Percentiles rank a stretch among this genome's conserved stretches.
These are phyloP conservation scores for Aspergillus leporis DNA, from an alignment of 495 filamentous ascomycete genomes.

Conservation along the genomic window DNA sequence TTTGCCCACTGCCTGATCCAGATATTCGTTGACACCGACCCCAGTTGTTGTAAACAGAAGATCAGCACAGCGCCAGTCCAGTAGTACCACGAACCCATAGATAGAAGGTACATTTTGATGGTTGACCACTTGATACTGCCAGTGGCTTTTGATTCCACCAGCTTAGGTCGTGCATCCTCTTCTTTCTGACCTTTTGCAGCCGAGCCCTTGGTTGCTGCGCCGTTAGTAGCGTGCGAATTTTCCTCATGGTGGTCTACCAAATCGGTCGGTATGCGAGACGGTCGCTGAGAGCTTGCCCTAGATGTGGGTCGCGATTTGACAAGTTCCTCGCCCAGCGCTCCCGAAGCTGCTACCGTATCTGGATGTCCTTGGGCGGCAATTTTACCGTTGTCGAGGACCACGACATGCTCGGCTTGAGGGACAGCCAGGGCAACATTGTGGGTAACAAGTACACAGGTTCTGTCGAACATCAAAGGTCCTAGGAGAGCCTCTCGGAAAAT, in stretches of 20 bases:
- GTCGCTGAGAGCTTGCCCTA: constrained; percentile 60
- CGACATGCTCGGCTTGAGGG: constrained; percentile 74
- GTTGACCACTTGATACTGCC: constrained; percentile 87
- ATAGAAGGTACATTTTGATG: constrained; percentile 75
- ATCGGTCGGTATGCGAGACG: constrained; percentile 72
- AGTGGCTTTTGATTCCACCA: constrained; percentile 72
- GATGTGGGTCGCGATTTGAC: constrained; percentile 71
- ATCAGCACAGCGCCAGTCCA: constrained; percentile 74
- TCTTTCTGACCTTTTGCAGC: constrained; percentile 40
- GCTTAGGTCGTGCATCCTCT: constrained; percentile 52
- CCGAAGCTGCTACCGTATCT: constrained; percentile 75
- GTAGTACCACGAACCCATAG: constrained; percentile 95
- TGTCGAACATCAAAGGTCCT: constrained; percentile 81
- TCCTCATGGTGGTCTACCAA: constrained; percentile 33
- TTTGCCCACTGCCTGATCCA: constrained; percentile 95
- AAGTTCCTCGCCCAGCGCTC: constrained; percentile 82
- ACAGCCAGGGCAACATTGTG: constrained; percentile 89
- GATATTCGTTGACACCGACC: constrained; percentile 79
- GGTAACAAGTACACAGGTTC: constrained; percentile 96
- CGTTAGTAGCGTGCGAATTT: constrained; percentile 20
- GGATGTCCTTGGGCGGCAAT: constrained; percentile 74
- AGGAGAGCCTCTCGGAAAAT: constrained; percentile 92
- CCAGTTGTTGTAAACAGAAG: constrained; percentile 80
- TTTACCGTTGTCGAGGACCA: constrained; percentile 85
- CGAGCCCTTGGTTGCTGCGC: constrained; percentile 39